Percentiles rank a stretch among this genome's conserved stretches.
phyloP scores from a whole-genome alignment of 2,329 filamentous ascomycete genomes.

The Pestalotiopsis sp. region DNA sequence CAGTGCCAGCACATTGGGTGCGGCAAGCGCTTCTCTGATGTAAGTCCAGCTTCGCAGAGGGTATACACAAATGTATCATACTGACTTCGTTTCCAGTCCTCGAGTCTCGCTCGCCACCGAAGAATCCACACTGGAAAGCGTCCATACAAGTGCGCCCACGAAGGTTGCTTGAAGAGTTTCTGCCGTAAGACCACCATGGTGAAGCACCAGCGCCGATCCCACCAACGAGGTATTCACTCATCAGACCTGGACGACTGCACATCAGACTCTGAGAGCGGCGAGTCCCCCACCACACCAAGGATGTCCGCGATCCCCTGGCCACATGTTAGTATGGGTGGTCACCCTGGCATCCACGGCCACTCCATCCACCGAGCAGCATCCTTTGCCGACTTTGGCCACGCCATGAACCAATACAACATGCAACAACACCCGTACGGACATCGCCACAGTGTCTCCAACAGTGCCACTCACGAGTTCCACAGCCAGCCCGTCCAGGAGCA shows the following conservation, averaged over 20 bases:
- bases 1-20: constrained; percentile 68
- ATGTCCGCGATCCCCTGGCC: constrained; percentile 56
- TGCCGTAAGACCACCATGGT: constrained; percentile 75
- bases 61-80: not conserved
- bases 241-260: constrained; percentile 59
- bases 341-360: constrained; percentile 39
- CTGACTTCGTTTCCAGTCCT: constrained; percentile 49
- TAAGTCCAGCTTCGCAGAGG: constrained; percentile 40
- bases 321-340: constrained; percentile 41
- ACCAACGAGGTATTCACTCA: constrained; percentile 60
- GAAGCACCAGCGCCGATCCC: constrained; percentile 65
- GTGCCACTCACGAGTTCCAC: constrained; percentile 47
- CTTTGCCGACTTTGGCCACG: constrained; percentile 57
- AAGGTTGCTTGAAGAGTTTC: constrained; percentile 68
- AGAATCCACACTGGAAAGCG: constrained; percentile 69
- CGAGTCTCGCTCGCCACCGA: constrained; percentile 65
- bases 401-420: constrained; percentile 47
- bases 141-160: constrained; percentile 65
- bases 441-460: constrained; percentile 49
- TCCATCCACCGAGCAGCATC: constrained; percentile 55
- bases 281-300: constrained; percentile 61
- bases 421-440: constrained; percentile 44
- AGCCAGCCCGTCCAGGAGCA: constrained; percentile 44
- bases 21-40: constrained; percentile 71
- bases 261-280: constrained; percentile 60